Percentiles rank a stretch among this genome's conserved stretches.
These are phyloP conservation scores for Populus pruinosa DNA, from an alignment of 345 rosid species.

Conservation along the genomic window DNA sequence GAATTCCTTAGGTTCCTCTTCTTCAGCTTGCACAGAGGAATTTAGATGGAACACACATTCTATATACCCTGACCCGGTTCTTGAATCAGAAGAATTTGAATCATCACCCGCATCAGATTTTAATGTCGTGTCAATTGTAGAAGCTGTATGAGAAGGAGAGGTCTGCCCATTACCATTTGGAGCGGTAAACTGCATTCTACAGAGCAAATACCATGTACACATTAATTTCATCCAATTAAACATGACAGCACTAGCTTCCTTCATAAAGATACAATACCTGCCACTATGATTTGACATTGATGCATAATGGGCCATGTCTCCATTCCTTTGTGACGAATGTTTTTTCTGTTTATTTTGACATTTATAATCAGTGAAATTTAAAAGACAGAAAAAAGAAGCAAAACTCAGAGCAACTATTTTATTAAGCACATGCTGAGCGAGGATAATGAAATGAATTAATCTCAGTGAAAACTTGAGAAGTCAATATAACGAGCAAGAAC, in stretches of 20 bases:
- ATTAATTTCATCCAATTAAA: conserved; percentile 17
- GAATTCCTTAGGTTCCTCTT: conserved; percentile 38
- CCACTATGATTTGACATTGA: conserved; percentile 17
- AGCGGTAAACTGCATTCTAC: conserved; percentile 57
- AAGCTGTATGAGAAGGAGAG: conserved; percentile 38
- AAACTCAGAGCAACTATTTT: not conserved
- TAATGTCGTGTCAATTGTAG: conserved; percentile 42
- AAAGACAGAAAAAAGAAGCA: too few species aligned
- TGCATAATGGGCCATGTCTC: conserved; percentile 1
- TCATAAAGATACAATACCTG: conserved; percentile 47
- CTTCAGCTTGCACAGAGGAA: conserved; percentile 46
- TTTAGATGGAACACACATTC: conserved; percentile 45
- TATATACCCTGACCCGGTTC: conserved; percentile 55
- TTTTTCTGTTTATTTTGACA: conserved; percentile 18
- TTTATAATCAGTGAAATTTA: not conserved
- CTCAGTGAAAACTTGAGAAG: not conserved
- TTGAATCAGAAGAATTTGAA: conserved; percentile 56
- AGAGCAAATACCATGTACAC: conserved; percentile 17
- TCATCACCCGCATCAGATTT: conserved; percentile 50
- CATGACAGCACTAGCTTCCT: not conserved
- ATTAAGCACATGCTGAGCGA: not conserved
- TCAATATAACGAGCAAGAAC: not conserved
- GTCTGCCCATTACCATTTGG: conserved; percentile 37
- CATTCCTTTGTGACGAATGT: conserved; percentile 12
- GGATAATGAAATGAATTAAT: not conserved